These are phyloP conservation scores for Taphrina populina DNA, from an alignment of 1,139 yeast species.

Conservation along the genomic window DNA sequence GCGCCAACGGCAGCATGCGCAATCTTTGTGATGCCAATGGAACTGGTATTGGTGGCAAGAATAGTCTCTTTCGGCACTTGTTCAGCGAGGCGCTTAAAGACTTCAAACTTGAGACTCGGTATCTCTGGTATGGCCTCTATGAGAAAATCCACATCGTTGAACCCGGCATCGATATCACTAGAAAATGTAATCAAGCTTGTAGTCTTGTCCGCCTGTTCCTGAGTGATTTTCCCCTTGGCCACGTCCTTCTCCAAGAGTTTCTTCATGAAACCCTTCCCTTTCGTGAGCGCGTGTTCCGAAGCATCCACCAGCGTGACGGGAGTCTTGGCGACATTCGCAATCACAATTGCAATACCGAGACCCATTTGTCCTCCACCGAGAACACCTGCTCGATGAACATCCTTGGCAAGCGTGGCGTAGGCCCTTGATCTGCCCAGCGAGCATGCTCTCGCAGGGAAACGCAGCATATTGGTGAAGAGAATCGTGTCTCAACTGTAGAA, in stretches of 20 bases:
- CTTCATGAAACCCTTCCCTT: slow-evolving; percentile 45
- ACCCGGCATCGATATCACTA: slow-evolving; percentile 41
- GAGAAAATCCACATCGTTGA: slow-evolving; percentile 45
- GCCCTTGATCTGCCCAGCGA: too few relatives aligned
- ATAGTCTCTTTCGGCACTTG: slow-evolving; percentile 44
- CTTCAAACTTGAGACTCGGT: slow-evolving; percentile 45
- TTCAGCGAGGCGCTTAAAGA: slow-evolving; percentile 46
- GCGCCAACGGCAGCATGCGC: slow-evolving; percentile 50
- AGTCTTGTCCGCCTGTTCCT: slow-evolving; percentile 44
- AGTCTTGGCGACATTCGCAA: slow-evolving; percentile 48
- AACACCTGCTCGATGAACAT: slow-evolving; percentile 24
- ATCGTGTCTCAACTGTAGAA: too few relatives aligned
- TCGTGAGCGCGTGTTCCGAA: slow-evolving; percentile 44
- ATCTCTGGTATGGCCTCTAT: slow-evolving; percentile 52
- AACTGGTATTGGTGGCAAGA: slow-evolving; percentile 51
- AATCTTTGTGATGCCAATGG: slow-evolving; percentile 50
- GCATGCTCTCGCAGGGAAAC: too few relatives aligned
- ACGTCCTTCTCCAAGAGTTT: slow-evolving; percentile 48
- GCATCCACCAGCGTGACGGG: slow-evolving; percentile 47
- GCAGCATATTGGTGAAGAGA: too few relatives aligned
- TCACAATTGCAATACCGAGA: slow-evolving; percentile 50
- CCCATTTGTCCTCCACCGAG: slow-evolving; percentile 42
- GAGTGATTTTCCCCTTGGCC: slow-evolving; percentile 45
- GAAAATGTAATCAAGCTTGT: slow-evolving; percentile 42
- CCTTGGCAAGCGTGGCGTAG: slow-evolving; percentile 11